Evolutionary conservation across 2,329 filamentous ascomycete species (phyloP).

Genomic region (Exophiala phaeomuriformis): DNA sequence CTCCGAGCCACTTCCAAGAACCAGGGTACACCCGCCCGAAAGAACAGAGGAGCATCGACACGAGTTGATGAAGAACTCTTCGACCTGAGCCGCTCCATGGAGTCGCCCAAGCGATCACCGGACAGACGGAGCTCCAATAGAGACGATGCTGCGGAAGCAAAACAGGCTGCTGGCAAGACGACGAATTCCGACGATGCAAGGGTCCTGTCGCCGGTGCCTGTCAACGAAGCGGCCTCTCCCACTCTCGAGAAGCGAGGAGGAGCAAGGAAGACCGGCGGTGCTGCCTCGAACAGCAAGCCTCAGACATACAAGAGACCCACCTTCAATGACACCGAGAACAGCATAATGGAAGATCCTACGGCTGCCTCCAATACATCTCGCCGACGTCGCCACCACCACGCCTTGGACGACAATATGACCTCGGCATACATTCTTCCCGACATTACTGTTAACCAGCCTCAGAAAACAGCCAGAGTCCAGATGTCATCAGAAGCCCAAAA

Average conservation of each 20-base stretch:
- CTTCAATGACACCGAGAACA: slow-evolving; percentile 24
- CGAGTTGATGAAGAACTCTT: slow-evolving; percentile 26
- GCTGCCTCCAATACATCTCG: slow-evolving; percentile 42
- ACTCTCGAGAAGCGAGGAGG: slow-evolving; percentile 9
- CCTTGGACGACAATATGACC: slow-evolving; percentile 49
- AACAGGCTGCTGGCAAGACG: slow-evolving; percentile 14
- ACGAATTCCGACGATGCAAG: slow-evolving; percentile 25
- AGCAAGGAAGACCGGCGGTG: slow-evolving; percentile 3
- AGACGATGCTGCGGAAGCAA: slow-evolving; percentile 10
- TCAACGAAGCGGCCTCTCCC: slow-evolving; percentile 11
- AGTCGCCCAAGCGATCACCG: slow-evolving; percentile 18
- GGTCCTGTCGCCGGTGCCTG: slow-evolving; percentile 17
- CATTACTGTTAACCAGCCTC: slow-evolving; percentile 45
- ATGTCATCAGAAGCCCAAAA: slow-evolving; percentile 37
- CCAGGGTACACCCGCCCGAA: slow-evolving; percentile 14
- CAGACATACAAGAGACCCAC: slow-evolving; percentile 16
- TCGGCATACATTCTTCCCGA: slow-evolving; percentile 59
- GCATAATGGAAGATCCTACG: slow-evolving; percentile 23
- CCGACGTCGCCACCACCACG: slow-evolving; percentile 44
- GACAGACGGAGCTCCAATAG: slow-evolving; percentile 9
- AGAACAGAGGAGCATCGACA: slow-evolving; percentile 5
- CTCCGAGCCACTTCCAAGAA: slow-evolving; percentile 20
- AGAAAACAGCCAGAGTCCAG: slow-evolving; percentile 27
- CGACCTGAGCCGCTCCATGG: slow-evolving; percentile 24
- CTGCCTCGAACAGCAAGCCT: slow-evolving; percentile 4